Percentiles rank a stretch among this genome's conserved stretches.
phyloP scores from a whole-genome alignment of 345 rosid species.

The Murraya paniculata region DNA sequence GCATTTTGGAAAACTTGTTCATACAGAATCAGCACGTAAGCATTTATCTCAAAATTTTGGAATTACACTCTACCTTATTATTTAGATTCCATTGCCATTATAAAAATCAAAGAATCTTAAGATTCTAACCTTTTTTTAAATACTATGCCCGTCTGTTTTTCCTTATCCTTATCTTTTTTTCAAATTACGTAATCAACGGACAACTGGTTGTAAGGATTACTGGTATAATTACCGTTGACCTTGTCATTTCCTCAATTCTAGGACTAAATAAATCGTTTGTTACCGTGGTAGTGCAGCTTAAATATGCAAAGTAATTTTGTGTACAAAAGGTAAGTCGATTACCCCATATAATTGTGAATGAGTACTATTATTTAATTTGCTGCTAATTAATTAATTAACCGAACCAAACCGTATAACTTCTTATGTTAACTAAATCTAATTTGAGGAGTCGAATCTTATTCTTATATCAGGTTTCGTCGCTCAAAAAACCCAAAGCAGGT shows the following conservation, averaged over 20 bases:
- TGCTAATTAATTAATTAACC: neutral
- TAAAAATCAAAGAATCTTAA: constrained; percentile 6
- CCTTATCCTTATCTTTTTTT: too few species aligned
- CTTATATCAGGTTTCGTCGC: neutral
- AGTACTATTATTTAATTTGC: too few species aligned
- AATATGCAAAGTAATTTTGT: too few species aligned
- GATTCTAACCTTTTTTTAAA: too few species aligned
- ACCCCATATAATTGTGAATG: too few species aligned
- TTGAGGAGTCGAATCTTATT: neutral
- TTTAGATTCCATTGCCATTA: neutral
- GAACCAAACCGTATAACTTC: neutral
- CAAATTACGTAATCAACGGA: too few species aligned
- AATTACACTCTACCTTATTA: neutral
- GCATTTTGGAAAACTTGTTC: neutral
- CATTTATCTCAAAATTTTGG: constrained; percentile 2
- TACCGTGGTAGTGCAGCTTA: too few species aligned
- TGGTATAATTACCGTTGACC: neutral
- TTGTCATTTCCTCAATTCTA: neutral
- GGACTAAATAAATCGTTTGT: neutral
- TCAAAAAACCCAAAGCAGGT: neutral
- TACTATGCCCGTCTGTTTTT: too few species aligned
- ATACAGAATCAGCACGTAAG: neutral
- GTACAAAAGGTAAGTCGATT: too few species aligned
- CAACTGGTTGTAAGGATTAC: too few species aligned
- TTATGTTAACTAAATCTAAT: neutral